Evolutionary conservation across 2,329 filamentous ascomycete genomes (phyloP).

Genomic region (Colletotrichum euphorbiae): DNA sequence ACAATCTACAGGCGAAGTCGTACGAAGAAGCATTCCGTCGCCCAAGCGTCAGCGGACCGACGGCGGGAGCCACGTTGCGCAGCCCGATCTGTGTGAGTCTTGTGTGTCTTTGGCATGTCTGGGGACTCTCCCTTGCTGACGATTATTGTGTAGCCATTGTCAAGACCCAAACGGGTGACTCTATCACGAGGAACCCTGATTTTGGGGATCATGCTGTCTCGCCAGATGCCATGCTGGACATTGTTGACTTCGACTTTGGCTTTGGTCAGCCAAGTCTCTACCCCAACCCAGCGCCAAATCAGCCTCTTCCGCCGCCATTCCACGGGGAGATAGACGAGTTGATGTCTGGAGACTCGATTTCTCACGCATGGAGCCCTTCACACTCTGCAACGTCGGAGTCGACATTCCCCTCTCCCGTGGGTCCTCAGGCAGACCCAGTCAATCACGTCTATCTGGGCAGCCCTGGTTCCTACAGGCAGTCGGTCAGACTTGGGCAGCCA

Average conservation of each 20-base stretch:
- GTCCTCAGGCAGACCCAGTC: slow-evolving; percentile 10
- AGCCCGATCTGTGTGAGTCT: slow-evolving; percentile 52
- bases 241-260: slow-evolving; percentile 51
- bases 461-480: slow-evolving; percentile 3
- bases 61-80: slow-evolving; percentile 48
- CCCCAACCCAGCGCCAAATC: slow-evolving; percentile 18
- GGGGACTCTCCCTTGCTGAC: slow-evolving; percentile 30
- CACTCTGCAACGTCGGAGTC: slow-evolving; percentile 35
- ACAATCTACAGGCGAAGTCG: slow-evolving; percentile 11
- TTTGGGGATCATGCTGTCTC: slow-evolving; percentile 45
- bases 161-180: slow-evolving; percentile 26
- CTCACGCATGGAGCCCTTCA: slow-evolving; percentile 33
- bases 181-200: slow-evolving; percentile 12
- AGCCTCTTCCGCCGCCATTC: slow-evolving; percentile 47
- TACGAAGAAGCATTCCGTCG: slow-evolving; percentile 44
- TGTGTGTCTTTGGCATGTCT: slow-evolving; percentile 36
- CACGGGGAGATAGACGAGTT: slow-evolving; percentile 30
- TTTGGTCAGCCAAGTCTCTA: slow-evolving; percentile 51
- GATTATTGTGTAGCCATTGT: slow-evolving; percentile 34
- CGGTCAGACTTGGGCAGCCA: not conserved
- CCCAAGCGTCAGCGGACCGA: slow-evolving; percentile 53
- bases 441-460: slow-evolving; percentile 25
- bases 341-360: slow-evolving; percentile 32
- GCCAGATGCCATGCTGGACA: slow-evolving; percentile 46
- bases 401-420: slow-evolving; percentile 32